Base-by-base conservation (phyloP, 176 grass and related monocot genomes). In the Bothriochloa decipiens region DNA sequence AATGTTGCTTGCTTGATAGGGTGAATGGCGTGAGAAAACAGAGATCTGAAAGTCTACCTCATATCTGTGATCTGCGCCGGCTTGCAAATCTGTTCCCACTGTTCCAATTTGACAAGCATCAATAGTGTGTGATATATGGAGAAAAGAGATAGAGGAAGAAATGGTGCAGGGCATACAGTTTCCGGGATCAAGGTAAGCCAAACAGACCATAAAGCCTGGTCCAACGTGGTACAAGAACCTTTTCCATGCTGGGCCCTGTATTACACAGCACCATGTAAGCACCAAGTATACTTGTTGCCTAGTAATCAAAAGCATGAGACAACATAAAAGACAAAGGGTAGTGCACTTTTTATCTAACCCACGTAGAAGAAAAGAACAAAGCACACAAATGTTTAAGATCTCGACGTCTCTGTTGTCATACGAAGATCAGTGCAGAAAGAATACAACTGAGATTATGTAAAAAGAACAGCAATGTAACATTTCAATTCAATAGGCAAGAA, bases 11-110 rank as follows among this genome's bases (percentile, higher is more conserved):
- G 11, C 11, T 20, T 37, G 36, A 37, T 40, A 36, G 2, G 15
- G 23, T 68, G 55, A 36, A 4, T 37, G 40, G 50, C 11, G 0
- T 11, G 22, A 8, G 5, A 57, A 18, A 70, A 55, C 0, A 85
- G 26, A 29, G 57, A 60, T 50, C 13, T 18, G 25, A n/a, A 49
- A 39, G 49, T 20, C 47, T 82, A 98, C 96, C 85, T 98, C 96
- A 3, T 93, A 98, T 77, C 26, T 93, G 77, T 95, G 91, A 77
- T 91, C 90, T 23, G 96, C 85, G 1, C 96, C 96, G 11, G 96
- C 96, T 84, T 98, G 96, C 46, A 98, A 75, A 72, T 93, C 92
- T 3, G 96, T 93, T 70, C 95, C 80, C 92, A 95, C 92, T 98
- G 91, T 82, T 76, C 65, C 33, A 64, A 17, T 74, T 52, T 26